Conservation (phyloP, 2,329 filamentous ascomycete species). For the Camillea tinctor region DNA sequence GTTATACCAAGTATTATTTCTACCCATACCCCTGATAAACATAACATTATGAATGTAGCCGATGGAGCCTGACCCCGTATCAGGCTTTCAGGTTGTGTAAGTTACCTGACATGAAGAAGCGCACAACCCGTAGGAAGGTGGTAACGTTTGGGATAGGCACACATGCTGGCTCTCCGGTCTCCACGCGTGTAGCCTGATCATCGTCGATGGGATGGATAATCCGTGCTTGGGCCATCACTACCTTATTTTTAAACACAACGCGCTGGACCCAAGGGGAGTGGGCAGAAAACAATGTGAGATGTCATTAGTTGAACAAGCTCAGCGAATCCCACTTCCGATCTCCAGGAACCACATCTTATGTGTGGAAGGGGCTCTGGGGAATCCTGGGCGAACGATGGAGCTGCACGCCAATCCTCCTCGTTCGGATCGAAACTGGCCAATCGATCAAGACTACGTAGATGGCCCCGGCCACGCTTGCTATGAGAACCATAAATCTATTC, state of each 20-base stretch:
- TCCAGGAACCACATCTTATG: not conserved
- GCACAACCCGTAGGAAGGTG: not conserved
- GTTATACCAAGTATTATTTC: not conserved
- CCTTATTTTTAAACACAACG: not conserved
- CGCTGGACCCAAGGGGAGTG: not conserved
- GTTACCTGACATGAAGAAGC: not conserved
- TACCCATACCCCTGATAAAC: not conserved
- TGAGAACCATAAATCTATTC: not conserved
- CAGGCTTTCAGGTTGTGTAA: not conserved
- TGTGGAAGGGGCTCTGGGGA: not conserved
- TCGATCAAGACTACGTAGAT: not conserved
- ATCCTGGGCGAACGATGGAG: not conserved
- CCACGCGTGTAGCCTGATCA: not conserved
- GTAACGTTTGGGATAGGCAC: not conserved
- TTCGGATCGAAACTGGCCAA: not conserved
- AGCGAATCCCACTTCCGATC: not conserved
- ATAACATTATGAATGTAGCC: not conserved
- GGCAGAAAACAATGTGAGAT: not conserved
- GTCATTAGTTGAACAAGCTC: not conserved
- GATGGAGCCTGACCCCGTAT: not conserved
- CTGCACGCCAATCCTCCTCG: not conserved
- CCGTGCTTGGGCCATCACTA: not conserved
- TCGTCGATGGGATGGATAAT: not conserved
- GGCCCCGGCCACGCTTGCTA: not conserved
- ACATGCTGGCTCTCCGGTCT: not conserved